phyloP scores from a whole-genome alignment of 257 asterid genomes.

The Salvia hispanica region DNA sequence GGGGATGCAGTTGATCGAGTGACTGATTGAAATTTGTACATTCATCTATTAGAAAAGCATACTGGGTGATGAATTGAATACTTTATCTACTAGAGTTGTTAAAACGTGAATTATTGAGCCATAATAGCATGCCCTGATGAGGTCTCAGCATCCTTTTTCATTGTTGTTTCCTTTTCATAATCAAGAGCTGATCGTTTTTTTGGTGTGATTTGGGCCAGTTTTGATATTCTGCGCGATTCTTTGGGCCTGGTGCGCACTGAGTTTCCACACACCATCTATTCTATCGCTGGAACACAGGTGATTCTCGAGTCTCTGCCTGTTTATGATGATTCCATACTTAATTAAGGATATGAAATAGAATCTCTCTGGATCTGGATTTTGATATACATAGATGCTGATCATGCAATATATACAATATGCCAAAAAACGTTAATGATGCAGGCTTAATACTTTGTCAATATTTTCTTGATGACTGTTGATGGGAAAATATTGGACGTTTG shows the following conservation, averaged over 20 bases:
- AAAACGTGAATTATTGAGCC: constrained; percentile 15
- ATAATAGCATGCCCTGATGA: not conserved
- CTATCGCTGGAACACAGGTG: constrained; percentile 93
- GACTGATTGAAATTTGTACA: not conserved
- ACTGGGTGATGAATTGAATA: not conserved
- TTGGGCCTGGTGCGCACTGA: constrained; percentile 86
- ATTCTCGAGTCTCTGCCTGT: constrained; percentile 24
- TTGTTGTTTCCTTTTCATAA: not conserved
- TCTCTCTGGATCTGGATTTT: not conserved
- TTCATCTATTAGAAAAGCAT: not conserved
- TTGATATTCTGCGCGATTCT: constrained; percentile 80
- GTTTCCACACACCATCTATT: constrained; percentile 80
- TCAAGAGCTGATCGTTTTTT: constrained; percentile 23
- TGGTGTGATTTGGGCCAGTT: constrained; percentile 49
- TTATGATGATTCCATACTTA: constrained; percentile 1
- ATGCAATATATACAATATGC: not conserved
- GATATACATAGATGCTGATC: not conserved
- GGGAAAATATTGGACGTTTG: not conserved
- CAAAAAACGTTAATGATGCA: not conserved
- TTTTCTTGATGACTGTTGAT: not conserved
- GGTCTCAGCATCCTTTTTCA: not conserved
- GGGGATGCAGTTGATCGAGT: not conserved
- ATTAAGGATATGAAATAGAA: not conserved
- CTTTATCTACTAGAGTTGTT: not conserved
- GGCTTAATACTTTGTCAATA: not conserved